Base-by-base conservation (phyloP, 305 asterid genomes). In the Salvia sclarea region DNA sequence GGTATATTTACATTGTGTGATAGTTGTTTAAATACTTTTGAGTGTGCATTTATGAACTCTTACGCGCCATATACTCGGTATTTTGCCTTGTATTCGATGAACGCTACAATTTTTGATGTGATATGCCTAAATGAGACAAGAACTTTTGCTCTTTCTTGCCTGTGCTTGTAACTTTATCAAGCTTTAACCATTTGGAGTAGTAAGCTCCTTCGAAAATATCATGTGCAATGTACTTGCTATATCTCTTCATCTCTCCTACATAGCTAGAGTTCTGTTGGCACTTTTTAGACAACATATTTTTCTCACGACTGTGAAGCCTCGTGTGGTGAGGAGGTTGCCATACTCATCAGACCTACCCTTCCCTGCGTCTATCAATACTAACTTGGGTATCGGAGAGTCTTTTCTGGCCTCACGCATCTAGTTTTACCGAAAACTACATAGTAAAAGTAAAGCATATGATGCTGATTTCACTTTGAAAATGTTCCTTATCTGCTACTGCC, bases 1-100 rank as follows among this genome's bases (percentile, higher is more conserved):
- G 75, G 66, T 77, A 58, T 68, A 31, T 31, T 40, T 62, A 37
- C 48, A 59, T 64, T 59, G 37, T 41, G 31, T 61, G 76, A 79
- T 60, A 61, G 44, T 66, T 68, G 61, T 57, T 60, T 63, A 77
- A 76, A 72, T 37, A 8, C 11, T 56, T 40, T 41, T 16, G 18
- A 9, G 54, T 38, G 72, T 71, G 79, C 43, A 63, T 53, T 61
- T 41, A 61, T 74, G 77, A 77, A 67, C 63, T 74, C 82, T 74
- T 63, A 55, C 41, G 63, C 82, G 64, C 55, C 43, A 12, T 47
- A 17, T 56, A 54, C 62, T 62, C 30, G 14, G 21, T 47, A 28
- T 43, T 35, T 3, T 22, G 13, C 53, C 22, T 30, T 54, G 78
- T 66, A 40, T 72, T 22, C 68, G 31, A 69, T 63, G 76, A 40